Conservation (phyloP, 495 filamentous ascomycete species). For the Xanthoparmelia taractica region DNA sequence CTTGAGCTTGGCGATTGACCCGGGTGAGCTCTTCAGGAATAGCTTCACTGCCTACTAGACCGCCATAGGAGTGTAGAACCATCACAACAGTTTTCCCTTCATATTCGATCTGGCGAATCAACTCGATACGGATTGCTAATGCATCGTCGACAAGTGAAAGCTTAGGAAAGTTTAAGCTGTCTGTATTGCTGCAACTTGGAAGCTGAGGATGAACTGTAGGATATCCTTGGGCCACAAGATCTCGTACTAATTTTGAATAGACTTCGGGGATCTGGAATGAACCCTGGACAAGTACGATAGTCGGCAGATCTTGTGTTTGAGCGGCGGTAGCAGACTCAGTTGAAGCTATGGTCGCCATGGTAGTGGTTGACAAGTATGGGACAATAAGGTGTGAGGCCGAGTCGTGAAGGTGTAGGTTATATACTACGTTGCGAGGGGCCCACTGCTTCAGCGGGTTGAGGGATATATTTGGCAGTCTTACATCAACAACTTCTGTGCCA, state of each 20-base stretch:
- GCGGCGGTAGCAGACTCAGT: neutral
- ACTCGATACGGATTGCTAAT: conserved; percentile 6
- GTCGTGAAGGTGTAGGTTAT: neutral
- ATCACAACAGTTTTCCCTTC: conserved; percentile 30
- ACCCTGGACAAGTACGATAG: conserved; percentile 9
- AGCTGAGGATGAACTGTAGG: conserved; percentile 12
- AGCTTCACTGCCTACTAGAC: conserved; percentile 37
- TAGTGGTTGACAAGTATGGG: neutral
- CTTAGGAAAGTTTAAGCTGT: conserved; percentile 7
- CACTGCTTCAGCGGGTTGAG: too few species aligned
- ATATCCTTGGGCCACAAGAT: conserved; percentile 7
- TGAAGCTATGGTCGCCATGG: neutral
- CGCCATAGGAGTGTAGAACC: conserved; percentile 39
- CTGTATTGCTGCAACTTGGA: conserved; percentile 11
- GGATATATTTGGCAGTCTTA: too few species aligned
- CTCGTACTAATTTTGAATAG: neutral
- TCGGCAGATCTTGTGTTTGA: neutral
- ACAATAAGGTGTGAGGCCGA: neutral
- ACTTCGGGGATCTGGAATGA: conserved; percentile 4
- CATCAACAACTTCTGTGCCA: neutral
- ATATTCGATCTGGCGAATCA: conserved; percentile 14
- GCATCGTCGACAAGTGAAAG: conserved; percentile 19
- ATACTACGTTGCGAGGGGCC: too few species aligned
- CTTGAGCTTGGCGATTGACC: conserved; percentile 26
- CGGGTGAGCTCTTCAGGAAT: conserved; percentile 34